Conservation (phyloP, 495 filamentous ascomycete genomes). For the Stereocaulon alpinum region DNA sequence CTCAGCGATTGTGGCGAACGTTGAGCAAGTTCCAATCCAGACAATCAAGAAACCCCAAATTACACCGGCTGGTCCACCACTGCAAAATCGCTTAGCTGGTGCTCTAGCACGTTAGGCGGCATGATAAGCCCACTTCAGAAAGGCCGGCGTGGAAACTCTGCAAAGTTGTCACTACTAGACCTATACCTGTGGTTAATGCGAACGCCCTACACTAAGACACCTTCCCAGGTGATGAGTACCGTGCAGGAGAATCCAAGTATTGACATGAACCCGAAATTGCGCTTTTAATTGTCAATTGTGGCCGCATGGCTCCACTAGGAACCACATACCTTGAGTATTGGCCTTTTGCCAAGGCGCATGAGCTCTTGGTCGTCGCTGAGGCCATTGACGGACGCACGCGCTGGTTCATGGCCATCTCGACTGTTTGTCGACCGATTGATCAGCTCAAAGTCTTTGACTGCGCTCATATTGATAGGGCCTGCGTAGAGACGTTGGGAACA, state of each 20-base stretch:
- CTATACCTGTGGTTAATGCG: background rate
- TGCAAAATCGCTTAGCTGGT: slow-evolving; percentile 6
- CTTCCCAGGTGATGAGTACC: slow-evolving; percentile 37
- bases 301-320: background rate
- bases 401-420: background rate
- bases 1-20: slow-evolving; percentile 31
- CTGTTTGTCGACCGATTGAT: background rate
- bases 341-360: slow-evolving; percentile 40
- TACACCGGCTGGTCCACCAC: slow-evolving; percentile 43
- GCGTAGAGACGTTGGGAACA: too few relatives aligned
- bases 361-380: slow-evolving; percentile 33
- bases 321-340: slow-evolving; percentile 33
- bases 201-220: slow-evolving; percentile 22
- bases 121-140: slow-evolving; percentile 7
- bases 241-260: slow-evolving; percentile 37
- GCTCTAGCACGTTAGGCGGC: too few relatives aligned
- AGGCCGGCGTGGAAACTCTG: slow-evolving; percentile 11
- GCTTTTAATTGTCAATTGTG: slow-evolving; percentile 5
- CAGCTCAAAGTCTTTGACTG: background rate
- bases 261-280: slow-evolving; percentile 37
- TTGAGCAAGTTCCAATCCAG: slow-evolving; percentile 32
- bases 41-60: slow-evolving; percentile 43
- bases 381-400: background rate
- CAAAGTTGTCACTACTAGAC: background rate
- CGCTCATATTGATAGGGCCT: background rate